phyloP scores from a whole-genome alignment of 1,284 basidiomycete species.

The Tylopilus sp. region DNA sequence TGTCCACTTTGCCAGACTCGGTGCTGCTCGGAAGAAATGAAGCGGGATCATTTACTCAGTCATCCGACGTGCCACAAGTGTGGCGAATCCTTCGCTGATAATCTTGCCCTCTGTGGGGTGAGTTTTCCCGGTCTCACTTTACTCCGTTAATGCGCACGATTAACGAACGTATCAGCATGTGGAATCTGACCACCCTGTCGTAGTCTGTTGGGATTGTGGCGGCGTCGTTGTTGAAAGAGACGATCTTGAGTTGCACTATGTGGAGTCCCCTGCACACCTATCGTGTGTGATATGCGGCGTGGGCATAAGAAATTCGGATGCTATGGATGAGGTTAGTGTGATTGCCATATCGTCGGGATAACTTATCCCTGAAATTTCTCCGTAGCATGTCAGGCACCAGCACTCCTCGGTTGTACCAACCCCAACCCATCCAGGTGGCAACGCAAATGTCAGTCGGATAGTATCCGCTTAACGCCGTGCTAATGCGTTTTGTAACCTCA shows the following conservation, averaged over 20 bases:
- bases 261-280: slow-evolving; percentile 36
- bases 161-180: slow-evolving; percentile 27
- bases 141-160: slow-evolving; percentile 1
- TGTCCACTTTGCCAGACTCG: slow-evolving; percentile 33
- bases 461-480: not conserved
- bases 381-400: slow-evolving; percentile 32
- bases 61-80: slow-evolving; percentile 41
- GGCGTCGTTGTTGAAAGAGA: slow-evolving; percentile 36
- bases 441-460: slow-evolving; percentile 17
- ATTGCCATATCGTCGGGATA: not conserved
- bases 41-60: slow-evolving; percentile 39
- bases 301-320: slow-evolving; percentile 24
- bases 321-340: slow-evolving; percentile 37
- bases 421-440: not conserved
- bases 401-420: slow-evolving; percentile 24
- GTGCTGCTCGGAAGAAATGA: slow-evolving; percentile 39
- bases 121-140: slow-evolving; percentile 11
- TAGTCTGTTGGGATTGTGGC: slow-evolving; percentile 45
- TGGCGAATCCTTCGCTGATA: slow-evolving; percentile 30
- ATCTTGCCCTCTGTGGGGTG: slow-evolving; percentile 34
- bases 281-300: slow-evolving; percentile 35
- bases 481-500: slow-evolving; percentile 20
- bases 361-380: slow-evolving; percentile 15
- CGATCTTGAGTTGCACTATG: slow-evolving; percentile 35
- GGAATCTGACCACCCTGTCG: slow-evolving; percentile 32